Conservation (phyloP, 2,329 filamentous ascomycete genomes). For the Fusarium penzigii region DNA sequence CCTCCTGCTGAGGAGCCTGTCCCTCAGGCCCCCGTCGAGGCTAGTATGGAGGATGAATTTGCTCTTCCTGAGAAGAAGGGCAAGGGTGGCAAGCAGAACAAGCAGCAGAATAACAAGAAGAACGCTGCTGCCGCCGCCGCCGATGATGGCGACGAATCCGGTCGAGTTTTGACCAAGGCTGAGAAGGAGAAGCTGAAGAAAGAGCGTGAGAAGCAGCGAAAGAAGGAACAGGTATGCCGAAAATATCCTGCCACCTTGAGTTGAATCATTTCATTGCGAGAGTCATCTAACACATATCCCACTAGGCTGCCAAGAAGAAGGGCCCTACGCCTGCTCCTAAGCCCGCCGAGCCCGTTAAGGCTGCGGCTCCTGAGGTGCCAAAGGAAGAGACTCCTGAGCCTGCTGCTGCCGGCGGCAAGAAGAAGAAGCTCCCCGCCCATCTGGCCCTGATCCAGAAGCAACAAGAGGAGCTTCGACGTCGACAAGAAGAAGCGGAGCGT, state of each 20-base stretch:
- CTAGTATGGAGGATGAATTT: constrained; percentile 82
- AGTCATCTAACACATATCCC: constrained; percentile 12
- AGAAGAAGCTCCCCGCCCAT: constrained; percentile 86
- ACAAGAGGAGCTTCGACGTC: constrained; percentile 72
- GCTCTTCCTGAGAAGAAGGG: constrained; percentile 76
- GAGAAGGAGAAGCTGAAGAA: constrained; percentile 99
- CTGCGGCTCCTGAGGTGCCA: constrained; percentile 59
- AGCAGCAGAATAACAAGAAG: constrained; percentile 40
- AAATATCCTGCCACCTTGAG: too few species aligned
- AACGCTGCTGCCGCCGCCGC: constrained; percentile 50
- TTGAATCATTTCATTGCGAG: not conserved
- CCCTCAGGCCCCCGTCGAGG: constrained; percentile 77
- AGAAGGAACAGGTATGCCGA: constrained; percentile 83
- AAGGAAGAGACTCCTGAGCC: constrained; percentile 55
- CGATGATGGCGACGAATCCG: constrained; percentile 56
- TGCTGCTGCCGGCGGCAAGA: constrained; percentile 55
- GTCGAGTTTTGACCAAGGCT: constrained; percentile 87
- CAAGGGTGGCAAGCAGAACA: constrained; percentile 55
- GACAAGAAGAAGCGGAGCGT: constrained; percentile 66
- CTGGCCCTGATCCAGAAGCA: constrained; percentile 76
- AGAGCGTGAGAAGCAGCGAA: constrained; percentile 96
- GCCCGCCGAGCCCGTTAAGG: constrained; percentile 25
- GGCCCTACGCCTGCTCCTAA: constrained; percentile 34
- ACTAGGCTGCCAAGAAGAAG: constrained; percentile 81
- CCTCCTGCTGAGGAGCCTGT: constrained; percentile 65